A percentile compares a stretch with the other conserved stretches of the same genome.
Evolutionary conservation across 257 asterid species (phyloP).

Genomic region (Solanum pimpinellifolium): DNA sequence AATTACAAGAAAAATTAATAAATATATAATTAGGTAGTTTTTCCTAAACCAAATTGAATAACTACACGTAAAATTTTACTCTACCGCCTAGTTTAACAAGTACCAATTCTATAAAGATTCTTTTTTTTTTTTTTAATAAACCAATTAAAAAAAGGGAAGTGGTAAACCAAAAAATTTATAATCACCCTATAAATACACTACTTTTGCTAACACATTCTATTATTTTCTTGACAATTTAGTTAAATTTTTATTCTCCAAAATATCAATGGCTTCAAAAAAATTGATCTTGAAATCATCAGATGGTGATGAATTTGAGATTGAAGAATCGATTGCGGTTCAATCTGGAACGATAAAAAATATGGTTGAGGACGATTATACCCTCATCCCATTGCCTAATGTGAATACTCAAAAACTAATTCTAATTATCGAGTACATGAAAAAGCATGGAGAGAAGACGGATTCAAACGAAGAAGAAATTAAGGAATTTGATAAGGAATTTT

Average conservation of each 20-base stretch:
- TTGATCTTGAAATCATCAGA: neutral
- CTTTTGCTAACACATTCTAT: neutral
- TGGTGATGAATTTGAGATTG: neutral
- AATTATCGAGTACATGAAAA: neutral
- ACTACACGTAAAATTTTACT: neutral
- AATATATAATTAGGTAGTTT: neutral
- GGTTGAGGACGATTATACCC: constrained; percentile 1
- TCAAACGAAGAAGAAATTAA: neutral
- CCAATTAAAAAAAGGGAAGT: neutral
- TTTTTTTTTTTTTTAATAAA: no score
- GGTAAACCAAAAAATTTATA: neutral
- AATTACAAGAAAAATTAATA: no score
- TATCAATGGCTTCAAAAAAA: neutral
- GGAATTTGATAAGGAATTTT: neutral
- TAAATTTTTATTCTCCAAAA: no score
- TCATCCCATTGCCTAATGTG: constrained; percentile 1
- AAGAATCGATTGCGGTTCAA: neutral
- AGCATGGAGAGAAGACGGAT: neutral
- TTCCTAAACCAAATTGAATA: neutral
- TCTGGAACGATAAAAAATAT: neutral
- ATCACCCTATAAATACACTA: neutral
- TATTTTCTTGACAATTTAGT: neutral
- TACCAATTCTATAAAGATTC: neutral
- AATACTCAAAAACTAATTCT: neutral
- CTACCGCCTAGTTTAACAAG: neutral